Evolutionary conservation across 2,329 filamentous ascomycete species (phyloP).

Genomic region (Paecilomyces niveus): DNA sequence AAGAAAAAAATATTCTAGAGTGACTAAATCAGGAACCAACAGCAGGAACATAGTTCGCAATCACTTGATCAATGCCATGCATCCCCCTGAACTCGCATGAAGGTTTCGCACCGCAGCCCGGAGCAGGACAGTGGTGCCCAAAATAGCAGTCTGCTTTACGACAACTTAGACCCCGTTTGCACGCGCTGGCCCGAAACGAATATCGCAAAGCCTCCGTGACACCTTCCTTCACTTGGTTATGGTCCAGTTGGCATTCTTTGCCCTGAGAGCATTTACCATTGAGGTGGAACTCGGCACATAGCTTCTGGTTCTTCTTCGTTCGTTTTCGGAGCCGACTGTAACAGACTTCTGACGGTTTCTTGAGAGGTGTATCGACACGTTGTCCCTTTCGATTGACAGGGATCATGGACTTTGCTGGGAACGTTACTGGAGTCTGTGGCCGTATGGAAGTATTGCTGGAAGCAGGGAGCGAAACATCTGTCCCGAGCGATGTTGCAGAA

Average conservation of each 20-base stretch:
- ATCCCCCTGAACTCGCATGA: background rate
- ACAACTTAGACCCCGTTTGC: constrained; percentile 23
- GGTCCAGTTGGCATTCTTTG: constrained; percentile 29
- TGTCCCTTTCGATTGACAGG: background rate
- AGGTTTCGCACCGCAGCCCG: background rate
- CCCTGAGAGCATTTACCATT: constrained; percentile 21
- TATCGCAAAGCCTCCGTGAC: constrained; percentile 30
- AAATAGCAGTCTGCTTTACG: constrained; percentile 27
- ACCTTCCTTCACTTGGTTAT: constrained; percentile 27
- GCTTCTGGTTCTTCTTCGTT: constrained; percentile 23
- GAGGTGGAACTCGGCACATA: constrained; percentile 40
- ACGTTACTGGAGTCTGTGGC: background rate
- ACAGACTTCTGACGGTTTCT: background rate
- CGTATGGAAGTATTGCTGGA: background rate
- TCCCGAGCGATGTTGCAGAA: background rate
- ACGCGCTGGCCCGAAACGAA: constrained; percentile 17
- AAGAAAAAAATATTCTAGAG: background rate
- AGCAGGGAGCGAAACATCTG: background rate
- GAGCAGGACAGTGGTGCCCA: constrained; percentile 26
- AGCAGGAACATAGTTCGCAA: background rate
- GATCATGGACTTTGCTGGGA: background rate
- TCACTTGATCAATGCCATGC: background rate
- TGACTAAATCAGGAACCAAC: background rate
- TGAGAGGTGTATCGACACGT: background rate
- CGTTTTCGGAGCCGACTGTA: constrained; percentile 2